Evolutionary conservation across 2,329 filamentous ascomycete species (phyloP), one percentile per base, ranked within the genome.

Genomic region (Septoria petroselini): DNA sequence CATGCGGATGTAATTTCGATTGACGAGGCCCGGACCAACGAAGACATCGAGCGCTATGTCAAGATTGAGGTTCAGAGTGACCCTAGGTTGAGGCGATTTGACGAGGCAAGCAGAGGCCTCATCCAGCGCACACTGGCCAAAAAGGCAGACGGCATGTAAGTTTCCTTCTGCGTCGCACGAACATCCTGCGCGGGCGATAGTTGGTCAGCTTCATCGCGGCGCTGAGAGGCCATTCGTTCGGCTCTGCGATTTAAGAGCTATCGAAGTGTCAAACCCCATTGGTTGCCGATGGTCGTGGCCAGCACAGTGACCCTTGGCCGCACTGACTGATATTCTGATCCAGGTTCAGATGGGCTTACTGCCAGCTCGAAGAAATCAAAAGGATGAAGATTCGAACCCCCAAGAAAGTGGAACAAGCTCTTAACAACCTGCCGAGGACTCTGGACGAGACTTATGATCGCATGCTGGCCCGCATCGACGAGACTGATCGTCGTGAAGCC

Each of bases 271-370:
- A n/a, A n/a, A n/a, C n/a, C n/a, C n/a, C n/a, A n/a, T n/a, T n/a
- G n/a, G n/a, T n/a, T n/a, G n/a, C n/a, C n/a, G n/a, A n/a, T n/a
- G n/a, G n/a, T n/a, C n/a, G n/a, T n/a, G n/a, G n/a, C n/a, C n/a
- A n/a, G n/a, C n/a, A n/a, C n/a, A n/a, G n/a, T n/a, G n/a, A n/a
- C n/a, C n/a, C n/a, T n/a, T n/a, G n/a, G n/a, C n/a, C n/a, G n/a
- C n/a, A n/a, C n/a, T n/a, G n/a, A n/a, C n/a, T n/a, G n/a, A n/a
- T n/a, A n/a, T n/a, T n/a, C n/a, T n/a, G n/a, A n/a, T n/a, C n/a
- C n/a, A 62, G 59, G 59, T 62, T 60, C 21, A 46, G 59, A 17
- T 62, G 59, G 60, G 60, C 54, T 9, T 54, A 48, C 23, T 60
- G 55, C 12, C 60, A 62, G 50, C 42, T 62, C 14, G 50, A 60